Conservation (phyloP, 129 eudicot species). For the Tagetes erecta region DNA sequence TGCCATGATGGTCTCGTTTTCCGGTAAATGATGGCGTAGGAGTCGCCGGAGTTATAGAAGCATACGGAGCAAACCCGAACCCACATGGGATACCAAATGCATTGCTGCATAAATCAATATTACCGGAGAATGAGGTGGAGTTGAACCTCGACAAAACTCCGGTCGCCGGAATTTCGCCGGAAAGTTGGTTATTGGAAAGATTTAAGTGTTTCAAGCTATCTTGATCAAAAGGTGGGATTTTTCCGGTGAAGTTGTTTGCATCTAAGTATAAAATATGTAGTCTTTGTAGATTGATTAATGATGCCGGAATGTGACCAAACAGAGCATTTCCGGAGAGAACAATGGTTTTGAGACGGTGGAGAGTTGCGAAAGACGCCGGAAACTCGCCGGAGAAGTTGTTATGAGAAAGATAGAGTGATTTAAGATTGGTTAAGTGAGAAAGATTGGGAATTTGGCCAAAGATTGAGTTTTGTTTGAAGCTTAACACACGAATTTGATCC, state of each 20-base stretch:
- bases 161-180: conserved; percentile 72
- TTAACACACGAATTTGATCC: conserved; percentile 69
- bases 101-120: conserved; percentile 55
- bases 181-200: conserved; percentile 58
- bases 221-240: conserved; percentile 66
- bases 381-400: conserved; percentile 64
- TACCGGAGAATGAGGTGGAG: conserved; percentile 55
- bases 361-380: conserved; percentile 48
- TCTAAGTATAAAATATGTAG: conserved; percentile 53
- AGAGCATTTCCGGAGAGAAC: conserved; percentile 55
- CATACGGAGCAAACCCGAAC: not conserved
- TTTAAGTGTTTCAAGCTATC: conserved; percentile 51
- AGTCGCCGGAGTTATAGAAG: too few species aligned
- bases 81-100: conserved; percentile 34
- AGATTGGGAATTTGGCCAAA: conserved; percentile 66
- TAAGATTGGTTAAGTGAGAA: conserved; percentile 60
- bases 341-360: conserved; percentile 65
- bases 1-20: conserved; percentile 21
- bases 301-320: conserved; percentile 53
- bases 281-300: conserved; percentile 40
- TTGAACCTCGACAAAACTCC: conserved; percentile 49
- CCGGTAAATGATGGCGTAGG: not conserved
- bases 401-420: conserved; percentile 54
- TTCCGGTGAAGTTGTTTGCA: conserved; percentile 55
- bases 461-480: conserved; percentile 69